phyloP scores from a whole-genome alignment of 2,329 filamentous ascomycete species.

The Kalmusia sp. region DNA sequence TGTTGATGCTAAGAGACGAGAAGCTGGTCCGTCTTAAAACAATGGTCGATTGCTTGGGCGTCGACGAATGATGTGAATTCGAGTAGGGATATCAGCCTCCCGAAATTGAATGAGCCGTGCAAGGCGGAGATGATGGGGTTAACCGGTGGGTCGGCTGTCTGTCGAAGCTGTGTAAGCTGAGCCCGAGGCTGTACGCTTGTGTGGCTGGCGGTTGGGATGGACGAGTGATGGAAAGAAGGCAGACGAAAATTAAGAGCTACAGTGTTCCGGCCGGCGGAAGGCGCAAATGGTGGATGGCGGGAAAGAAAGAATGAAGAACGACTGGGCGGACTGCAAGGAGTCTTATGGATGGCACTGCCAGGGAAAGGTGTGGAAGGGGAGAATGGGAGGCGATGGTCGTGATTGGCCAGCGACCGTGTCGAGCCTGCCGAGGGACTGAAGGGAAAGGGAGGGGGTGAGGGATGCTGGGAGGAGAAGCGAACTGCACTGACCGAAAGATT shows the following conservation, averaged over 20 bases:
- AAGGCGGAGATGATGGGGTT: constrained; percentile 33
- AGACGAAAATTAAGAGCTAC: constrained; percentile 32
- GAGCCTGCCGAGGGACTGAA: constrained; percentile 26
- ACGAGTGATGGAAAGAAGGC: constrained; percentile 28
- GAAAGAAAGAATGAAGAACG: constrained; percentile 19
- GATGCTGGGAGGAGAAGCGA: constrained; percentile 14
- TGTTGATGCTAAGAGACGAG: constrained; percentile 20
- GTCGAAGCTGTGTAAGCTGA: constrained; percentile 42
- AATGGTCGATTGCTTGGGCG: constrained; percentile 13
- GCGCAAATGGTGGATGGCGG: constrained; percentile 18
- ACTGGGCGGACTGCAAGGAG: constrained; percentile 28
- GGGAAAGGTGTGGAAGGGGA: constrained; percentile 23
- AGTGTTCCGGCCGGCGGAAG: constrained; percentile 43
- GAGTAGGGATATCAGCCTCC: constrained; percentile 26
- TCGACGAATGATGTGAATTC: constrained; percentile 14
- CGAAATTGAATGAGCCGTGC: constrained; percentile 38
- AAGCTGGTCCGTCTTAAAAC: constrained; percentile 26
- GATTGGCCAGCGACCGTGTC: constrained; percentile 27
- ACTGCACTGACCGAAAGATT: constrained; percentile 37
- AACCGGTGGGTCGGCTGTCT: constrained; percentile 28
- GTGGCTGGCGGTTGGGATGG: constrained; percentile 36
- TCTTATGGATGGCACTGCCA: constrained; percentile 34
- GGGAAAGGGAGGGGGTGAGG: constrained; percentile 23
- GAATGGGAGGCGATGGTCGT: constrained; percentile 14
- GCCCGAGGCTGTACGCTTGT: constrained; percentile 38